Evolutionary conservation across 495 filamentous ascomycete species (phyloP), one percentile per base, ranked within the genome.

Genomic region (Lepidopterella palustris): DNA sequence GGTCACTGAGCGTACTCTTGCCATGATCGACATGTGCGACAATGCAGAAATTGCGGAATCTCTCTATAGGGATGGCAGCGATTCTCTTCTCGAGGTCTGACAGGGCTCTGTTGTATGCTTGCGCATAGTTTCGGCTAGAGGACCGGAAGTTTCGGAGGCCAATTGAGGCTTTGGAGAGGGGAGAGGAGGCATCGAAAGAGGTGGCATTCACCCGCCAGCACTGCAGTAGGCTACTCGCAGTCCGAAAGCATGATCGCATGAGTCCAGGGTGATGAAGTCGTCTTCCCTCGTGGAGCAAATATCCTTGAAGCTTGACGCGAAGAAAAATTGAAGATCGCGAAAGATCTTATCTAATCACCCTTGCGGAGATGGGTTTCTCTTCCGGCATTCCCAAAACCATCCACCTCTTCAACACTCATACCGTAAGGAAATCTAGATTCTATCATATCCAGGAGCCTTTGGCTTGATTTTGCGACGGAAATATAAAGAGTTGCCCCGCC

Each of bases 1-100:
- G 86, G 64, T 98, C 93, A 58, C 83, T 87, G 58, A 98, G 87
- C 4, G 93, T 98, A 61, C 85, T 90, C 72, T 98, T 98, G 70
- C 93, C 93, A 85, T 98, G 93, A 74, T 98, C 93, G 73, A 98
- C 95, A 72, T 98, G 93, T 4, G 93, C 93, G 55, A 98, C 93
- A 68, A 98, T 97, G 70, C 93, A 98, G 70, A 98, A 91, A 71
- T 98, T 98, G 35, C 93, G 86, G 72, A 89, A 98, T 18, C 92
- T 86, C 27, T 90, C 87, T 61, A 97, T 82, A 4, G 93, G 93
- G 60, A 98, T 96, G 0, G 80, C 85, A 9, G 87, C 78, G 54
- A 98, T 97, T 64, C 93, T 81, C 40, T 76, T 75, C 71, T 97
- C 93, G 18, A 96, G 79, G 28, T 86, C 84, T 4, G 77, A 77